Evolutionary conservation across 768 basidiomycete species (phyloP).

Genomic region (Pholiota microspora): DNA sequence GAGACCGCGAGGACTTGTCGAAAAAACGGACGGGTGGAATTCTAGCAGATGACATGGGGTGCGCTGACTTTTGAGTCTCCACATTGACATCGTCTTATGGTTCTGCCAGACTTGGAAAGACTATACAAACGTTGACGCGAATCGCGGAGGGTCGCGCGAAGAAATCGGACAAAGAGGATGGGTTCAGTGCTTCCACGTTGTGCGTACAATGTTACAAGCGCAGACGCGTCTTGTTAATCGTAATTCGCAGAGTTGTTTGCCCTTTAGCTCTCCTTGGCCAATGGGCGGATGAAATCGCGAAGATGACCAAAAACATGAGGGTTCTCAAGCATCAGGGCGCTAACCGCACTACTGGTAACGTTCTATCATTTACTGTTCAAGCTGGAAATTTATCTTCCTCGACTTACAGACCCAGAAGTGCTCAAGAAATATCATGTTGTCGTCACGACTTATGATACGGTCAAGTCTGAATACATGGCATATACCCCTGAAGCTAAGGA

Average conservation of each 20-base stretch:
- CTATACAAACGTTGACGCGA: constrained; percentile 85
- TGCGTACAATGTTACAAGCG: constrained; percentile 30
- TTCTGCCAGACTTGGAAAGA: constrained; percentile 70
- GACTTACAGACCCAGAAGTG: constrained; percentile 46
- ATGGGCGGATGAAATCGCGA: constrained; percentile 85
- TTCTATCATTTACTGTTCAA: constrained; percentile 14
- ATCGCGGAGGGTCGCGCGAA: constrained; percentile 81
- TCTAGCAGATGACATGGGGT: constrained; percentile 92
- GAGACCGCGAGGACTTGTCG: constrained; percentile 62
- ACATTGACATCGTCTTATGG: neutral
- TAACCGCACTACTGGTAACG: constrained; percentile 60
- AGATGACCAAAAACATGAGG: constrained; percentile 62
- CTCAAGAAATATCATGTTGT: constrained; percentile 66
- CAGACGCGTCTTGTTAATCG: constrained; percentile 3
- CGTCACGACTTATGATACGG: constrained; percentile 84
- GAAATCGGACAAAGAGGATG: constrained; percentile 66
- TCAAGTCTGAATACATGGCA: constrained; percentile 73
- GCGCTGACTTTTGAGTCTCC: constrained; percentile 15
- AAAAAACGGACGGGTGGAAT: constrained; percentile 85
- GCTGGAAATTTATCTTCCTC: constrained; percentile 1
- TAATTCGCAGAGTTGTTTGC: constrained; percentile 66
- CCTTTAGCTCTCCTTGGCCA: constrained; percentile 87
- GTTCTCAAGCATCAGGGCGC: constrained; percentile 87
- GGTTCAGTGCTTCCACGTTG: constrained; percentile 73
- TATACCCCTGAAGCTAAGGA: constrained; percentile 52